Conservation (phyloP, 306 rosid species). For the Hylodesmum podocarpum region DNA sequence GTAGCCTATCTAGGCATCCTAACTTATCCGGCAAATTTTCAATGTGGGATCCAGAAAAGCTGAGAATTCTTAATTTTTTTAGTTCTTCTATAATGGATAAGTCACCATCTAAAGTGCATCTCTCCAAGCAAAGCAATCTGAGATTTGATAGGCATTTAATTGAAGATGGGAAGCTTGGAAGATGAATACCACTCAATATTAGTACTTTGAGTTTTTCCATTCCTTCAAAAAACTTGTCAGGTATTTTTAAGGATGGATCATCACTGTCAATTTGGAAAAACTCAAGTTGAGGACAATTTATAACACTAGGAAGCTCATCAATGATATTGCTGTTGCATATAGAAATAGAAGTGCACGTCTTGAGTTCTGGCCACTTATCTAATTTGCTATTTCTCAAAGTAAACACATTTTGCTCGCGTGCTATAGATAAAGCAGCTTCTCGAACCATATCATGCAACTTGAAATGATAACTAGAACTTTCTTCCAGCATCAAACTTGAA, state of each 20-base stretch:
- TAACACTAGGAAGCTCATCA: background rate
- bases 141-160: background rate
- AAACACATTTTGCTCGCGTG: background rate
- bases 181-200: background rate
- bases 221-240: background rate
- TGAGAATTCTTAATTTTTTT: constrained; percentile 2
- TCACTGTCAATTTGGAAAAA: background rate
- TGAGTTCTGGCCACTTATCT: background rate
- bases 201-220: background rate
- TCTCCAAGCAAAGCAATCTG: background rate
- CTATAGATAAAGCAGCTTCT: background rate
- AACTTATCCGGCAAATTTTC: background rate
- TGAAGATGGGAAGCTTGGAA: background rate
- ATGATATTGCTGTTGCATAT: background rate
- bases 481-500: background rate
- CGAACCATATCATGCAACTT: constrained; percentile 2
- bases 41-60: background rate
- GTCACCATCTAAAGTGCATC: background rate
- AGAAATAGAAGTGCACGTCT: background rate
- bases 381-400: background rate
- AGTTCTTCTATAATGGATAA: background rate
- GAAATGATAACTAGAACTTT: background rate
- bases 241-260: background rate
- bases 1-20: background rate
- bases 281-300: constrained; percentile 2